Base-by-base conservation (phyloP, 225 moss, liverwort and hornwort genomes). In the Polytrichum formosum region DNA sequence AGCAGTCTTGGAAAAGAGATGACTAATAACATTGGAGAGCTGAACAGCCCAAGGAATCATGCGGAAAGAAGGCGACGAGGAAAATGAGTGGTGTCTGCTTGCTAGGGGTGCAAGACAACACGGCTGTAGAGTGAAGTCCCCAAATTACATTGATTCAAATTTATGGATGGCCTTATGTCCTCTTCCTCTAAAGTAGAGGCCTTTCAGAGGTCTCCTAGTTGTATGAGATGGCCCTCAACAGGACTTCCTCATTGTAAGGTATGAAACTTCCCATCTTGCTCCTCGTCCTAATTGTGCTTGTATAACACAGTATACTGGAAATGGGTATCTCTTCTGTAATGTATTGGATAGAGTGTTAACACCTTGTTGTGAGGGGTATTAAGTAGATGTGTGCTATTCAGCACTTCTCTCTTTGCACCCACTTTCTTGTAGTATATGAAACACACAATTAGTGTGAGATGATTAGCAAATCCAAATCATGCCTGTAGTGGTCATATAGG, bases 161-260 rank as follows among this genome's bases (percentile, higher is more conserved):
- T 22, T 55, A 55, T 54, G 53, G 53, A 54, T 35, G 66, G 66
- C 30, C 28, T 7, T 31, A 25, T 6, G 53, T 55, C 19, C 28
- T 21, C 67, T 67, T 8, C 37, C 53, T 54, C 6, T 18, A 26
- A 5, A 67, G 53, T 54, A 53, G 66, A 67, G 53, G 53, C 54
- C 3, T 67, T 53, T 53, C 27, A 23, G 53, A 53, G 23, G 23
- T 67, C 54, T 26, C 9, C 19, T 54, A 27, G 54, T 55, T 35
- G n/a, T 35, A n/a, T 31, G 46, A 46, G 6, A 22, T 22, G 17
- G 22, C 22, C 25, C 26, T 23, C 67, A 1, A 25, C 54, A 53
- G 21, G 25, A 54, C 67, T 55, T 54, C 54, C 53, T 17, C 46
- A 21, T 23, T 67, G 53, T 67, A 54, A 54, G 67, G 67, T 67